Percentiles rank a stretch among this genome's conserved stretches.
phyloP scores from a whole-genome alignment of 1,284 basidiomycete species.

The Thecaphora thlaspeos region DNA sequence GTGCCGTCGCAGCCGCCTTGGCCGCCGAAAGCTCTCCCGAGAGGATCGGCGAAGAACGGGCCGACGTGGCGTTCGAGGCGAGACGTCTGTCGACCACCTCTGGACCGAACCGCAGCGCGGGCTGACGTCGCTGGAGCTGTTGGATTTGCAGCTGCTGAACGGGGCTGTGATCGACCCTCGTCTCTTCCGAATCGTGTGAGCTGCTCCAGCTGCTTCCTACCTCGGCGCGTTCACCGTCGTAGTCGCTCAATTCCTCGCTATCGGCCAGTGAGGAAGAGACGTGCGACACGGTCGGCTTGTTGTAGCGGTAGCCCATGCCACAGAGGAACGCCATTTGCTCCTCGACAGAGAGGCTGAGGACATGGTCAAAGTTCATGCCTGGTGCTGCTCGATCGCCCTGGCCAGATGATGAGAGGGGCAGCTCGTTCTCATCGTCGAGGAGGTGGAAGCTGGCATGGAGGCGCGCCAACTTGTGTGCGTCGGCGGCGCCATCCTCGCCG shows the following conservation, averaged over 20 bases:
- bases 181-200: not conserved
- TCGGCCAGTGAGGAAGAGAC: not conserved
- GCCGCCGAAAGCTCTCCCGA: not conserved
- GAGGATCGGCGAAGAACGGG: not conserved
- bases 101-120: too few species aligned
- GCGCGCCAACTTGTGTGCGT: constrained; percentile 23
- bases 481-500: constrained; percentile 5
- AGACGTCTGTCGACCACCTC: too few species aligned
- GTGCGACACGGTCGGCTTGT: not conserved
- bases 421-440: constrained; percentile 9
- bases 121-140: too few species aligned
- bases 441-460: constrained; percentile 23
- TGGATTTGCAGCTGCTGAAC: too few species aligned
- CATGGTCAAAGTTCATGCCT: too few species aligned
- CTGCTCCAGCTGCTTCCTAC: constrained; percentile 1
- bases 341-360: constrained; percentile 8
- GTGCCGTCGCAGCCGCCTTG: too few species aligned
- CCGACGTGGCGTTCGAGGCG: too few species aligned
- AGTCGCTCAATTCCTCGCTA: not conserved
- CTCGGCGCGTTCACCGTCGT: not conserved
- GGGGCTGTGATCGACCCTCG: not conserved
- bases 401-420: constrained; percentile 13
- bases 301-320: constrained; percentile 21
- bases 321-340: constrained; percentile 35
- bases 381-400: too few species aligned